Evolutionary conservation across 1,284 basidiomycete genomes (phyloP), one percentile per base, ranked within the genome.

Genomic region (Sanghuangporus weigelae): DNA sequence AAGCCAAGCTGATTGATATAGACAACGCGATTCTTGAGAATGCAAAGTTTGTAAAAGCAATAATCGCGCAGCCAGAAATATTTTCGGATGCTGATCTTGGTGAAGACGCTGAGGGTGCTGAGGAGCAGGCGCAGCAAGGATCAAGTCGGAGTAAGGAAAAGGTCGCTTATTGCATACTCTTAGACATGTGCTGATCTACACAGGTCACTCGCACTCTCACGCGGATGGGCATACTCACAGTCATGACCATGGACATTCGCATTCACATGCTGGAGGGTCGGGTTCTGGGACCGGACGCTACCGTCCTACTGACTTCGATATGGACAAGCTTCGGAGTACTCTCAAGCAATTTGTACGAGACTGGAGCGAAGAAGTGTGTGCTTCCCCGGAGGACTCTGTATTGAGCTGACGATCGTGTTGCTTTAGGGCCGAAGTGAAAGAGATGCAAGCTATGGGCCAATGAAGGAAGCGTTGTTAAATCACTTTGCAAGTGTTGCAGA

Each of bases 281-380:
- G 59, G 58, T 19, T 16, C 31, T 5, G 38, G 36, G 42, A 67
- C 60, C 38, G 72, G 65, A 53, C 71, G 67, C 19, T 82, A 83
- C 67, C 81, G 78, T 64, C 82, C 85, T 1, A 85, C 81, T 1
- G 88, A 90, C 39, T 82, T 82, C 67, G 89, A 92, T 69, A 88
- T 90, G 85, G 90, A 96, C 74, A 96, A 96, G 71, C 78, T 97
- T 31, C 79, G 93, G 63, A 94, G 92, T 70, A 96, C 93, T 0
- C 75, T 97, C 46, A 93, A 95, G 70, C 93, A 95, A 69, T 89
- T 96, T 61, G 94, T 95, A 8, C 83, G 94, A 12, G 95, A 96
- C 70, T 97, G 95, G 95, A 91, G 90, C 63, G 81, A 79, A 67
- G 87, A 93, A 78, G 90, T 90, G 60, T 21, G 26, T n/a, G 73